Conservation (phyloP, 192 early-diverging fungal species). For the Dimargaris xerosporica region DNA sequence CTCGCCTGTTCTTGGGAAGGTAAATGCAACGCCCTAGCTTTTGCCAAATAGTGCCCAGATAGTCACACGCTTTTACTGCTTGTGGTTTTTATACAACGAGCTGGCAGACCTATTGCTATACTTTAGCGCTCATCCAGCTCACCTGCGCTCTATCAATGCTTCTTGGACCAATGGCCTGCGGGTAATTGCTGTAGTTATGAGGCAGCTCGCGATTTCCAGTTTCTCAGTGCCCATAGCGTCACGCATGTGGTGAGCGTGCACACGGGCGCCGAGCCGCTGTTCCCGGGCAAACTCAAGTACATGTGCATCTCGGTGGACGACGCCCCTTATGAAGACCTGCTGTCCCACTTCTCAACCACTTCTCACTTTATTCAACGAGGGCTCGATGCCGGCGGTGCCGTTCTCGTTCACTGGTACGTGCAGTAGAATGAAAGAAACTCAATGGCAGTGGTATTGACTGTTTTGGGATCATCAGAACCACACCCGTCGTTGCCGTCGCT, state of each 20-base stretch:
- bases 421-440: background rate
- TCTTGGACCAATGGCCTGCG: too few species aligned
- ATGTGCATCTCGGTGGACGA: conserved; percentile 41
- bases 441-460: conserved; percentile 2
- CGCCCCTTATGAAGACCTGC: conserved; percentile 42
- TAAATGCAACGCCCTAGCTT: too few species aligned
- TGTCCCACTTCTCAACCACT: conserved; percentile 51
- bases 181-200: too few species aligned
- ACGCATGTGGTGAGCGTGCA: conserved; percentile 28
- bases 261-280: conserved; percentile 19
- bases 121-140: too few species aligned
- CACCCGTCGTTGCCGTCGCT: background rate
- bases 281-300: conserved; percentile 33
- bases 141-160: too few species aligned
- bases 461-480: conserved; percentile 4
- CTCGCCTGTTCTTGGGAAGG: too few species aligned
- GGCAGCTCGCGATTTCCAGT: background rate
- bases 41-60: too few species aligned
- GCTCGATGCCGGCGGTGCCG: conserved; percentile 26
- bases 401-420: conserved; percentile 51
- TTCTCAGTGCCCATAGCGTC: conserved; percentile 14
- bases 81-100: too few species aligned
- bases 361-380: conserved; percentile 38
- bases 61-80: too few species aligned
- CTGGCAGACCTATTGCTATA: too few species aligned